A percentile compares a stretch with the other conserved stretches of the same genome.
These are phyloP conservation scores for Hemileccinum impolitum DNA, from an alignment of 768 basidiomycete genomes.

Conservation along the genomic window DNA sequence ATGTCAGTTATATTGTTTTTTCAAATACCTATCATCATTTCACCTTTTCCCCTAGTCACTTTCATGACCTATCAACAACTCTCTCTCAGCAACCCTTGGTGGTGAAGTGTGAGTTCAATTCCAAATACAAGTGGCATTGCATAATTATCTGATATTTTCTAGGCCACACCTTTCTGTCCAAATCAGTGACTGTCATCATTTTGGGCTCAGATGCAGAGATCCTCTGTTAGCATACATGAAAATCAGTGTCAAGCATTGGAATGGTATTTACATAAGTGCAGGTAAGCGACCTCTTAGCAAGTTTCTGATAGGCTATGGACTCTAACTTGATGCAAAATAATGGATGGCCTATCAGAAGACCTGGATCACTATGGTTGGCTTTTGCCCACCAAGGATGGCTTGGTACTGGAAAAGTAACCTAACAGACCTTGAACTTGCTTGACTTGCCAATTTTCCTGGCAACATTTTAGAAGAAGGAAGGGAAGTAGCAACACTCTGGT, in stretches of 20 bases:
- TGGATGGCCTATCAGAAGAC: conserved; percentile 65
- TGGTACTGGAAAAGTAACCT: not conserved
- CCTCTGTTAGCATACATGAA: conserved; percentile 46
- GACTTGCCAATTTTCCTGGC: conserved; percentile 78
- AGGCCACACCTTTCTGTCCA: conserved; percentile 84
- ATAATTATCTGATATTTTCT: not conserved
- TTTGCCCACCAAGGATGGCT: not conserved
- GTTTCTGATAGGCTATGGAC: not conserved
- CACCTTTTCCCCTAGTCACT: conserved; percentile 50
- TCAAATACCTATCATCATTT: not conserved
- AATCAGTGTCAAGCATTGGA: conserved; percentile 56
- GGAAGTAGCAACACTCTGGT: conserved; percentile 57
- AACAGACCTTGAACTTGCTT: conserved; percentile 86
- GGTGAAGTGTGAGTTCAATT: conserved; percentile 55
- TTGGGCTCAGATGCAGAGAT: not conserved
- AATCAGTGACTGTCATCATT: conserved; percentile 36
- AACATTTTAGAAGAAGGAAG: conserved; percentile 64
- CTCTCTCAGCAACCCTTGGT: conserved; percentile 76
- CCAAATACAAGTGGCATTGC: not conserved
- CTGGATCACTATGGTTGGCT: conserved; percentile 68
- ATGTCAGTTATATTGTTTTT: conserved; percentile 54
- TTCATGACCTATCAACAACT: conserved; percentile 73
- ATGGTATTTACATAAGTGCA: conserved; percentile 80
- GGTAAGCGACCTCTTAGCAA: conserved; percentile 36
- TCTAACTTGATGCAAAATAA: conserved; percentile 46